phyloP scores from a whole-genome alignment of 345 rosid species.

The Draba incana region DNA sequence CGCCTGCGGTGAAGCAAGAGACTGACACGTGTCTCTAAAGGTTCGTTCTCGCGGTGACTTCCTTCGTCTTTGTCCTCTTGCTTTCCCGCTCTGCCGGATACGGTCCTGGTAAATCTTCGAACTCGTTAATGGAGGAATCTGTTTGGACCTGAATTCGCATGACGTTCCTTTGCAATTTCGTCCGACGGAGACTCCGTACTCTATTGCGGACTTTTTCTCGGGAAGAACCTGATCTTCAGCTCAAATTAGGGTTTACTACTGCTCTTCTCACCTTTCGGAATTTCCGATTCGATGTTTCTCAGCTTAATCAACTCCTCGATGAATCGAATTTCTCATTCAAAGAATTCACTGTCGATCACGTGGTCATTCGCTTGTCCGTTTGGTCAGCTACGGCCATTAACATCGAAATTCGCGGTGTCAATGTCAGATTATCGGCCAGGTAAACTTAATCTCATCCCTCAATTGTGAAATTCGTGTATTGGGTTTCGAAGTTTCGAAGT shows the following conservation, averaged over 20 bases:
- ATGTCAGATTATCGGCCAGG: constrained; percentile 54
- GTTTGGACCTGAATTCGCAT: constrained; percentile 27
- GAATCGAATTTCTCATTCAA: constrained; percentile 50
- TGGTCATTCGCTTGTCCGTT: constrained; percentile 58
- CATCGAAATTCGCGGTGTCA: constrained; percentile 64
- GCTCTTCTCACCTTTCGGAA: constrained; percentile 51
- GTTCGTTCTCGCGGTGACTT: constrained; percentile 7
- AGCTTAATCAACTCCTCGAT: constrained; percentile 55
- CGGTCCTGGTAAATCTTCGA: background rate
- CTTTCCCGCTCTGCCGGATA: constrained; percentile 46
- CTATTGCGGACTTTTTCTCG: constrained; percentile 68
- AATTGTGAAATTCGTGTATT: constrained; percentile 15
- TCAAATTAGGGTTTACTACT: constrained; percentile 62
- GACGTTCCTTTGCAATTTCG: constrained; percentile 51
- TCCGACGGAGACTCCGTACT: constrained; percentile 60
- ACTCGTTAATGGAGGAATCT: constrained; percentile 31
- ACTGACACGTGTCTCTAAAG: constrained; percentile 35
- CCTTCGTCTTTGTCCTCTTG: constrained; percentile 38
- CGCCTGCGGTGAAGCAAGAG: background rate
- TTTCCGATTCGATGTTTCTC: constrained; percentile 54
- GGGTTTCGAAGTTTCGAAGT: constrained; percentile 4
- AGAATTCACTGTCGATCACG: constrained; percentile 54
- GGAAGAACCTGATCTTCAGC: constrained; percentile 65
- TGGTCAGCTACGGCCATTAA: constrained; percentile 72
- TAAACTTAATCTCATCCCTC: constrained; percentile 32